Evolutionary conservation across 2,329 filamentous ascomycete species (phyloP).

Genomic region (Aureobasidium sp.): DNA sequence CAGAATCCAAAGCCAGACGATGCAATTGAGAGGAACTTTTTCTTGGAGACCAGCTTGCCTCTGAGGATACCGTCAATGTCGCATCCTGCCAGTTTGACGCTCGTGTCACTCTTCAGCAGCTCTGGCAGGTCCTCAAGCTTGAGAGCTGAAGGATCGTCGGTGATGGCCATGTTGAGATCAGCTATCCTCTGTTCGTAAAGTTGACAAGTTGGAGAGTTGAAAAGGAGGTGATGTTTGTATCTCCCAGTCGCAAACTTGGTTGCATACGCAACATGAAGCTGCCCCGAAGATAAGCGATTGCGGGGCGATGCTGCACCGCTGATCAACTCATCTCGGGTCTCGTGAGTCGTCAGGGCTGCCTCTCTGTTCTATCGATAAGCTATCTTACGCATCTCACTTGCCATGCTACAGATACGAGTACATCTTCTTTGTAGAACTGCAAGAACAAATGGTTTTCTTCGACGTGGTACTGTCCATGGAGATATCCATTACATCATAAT

Average conservation of each 20-base stretch:
- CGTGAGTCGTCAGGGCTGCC: neutral
- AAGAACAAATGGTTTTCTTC: neutral
- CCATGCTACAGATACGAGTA: neutral
- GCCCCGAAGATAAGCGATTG: slow-evolving; percentile 8
- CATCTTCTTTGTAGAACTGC: neutral
- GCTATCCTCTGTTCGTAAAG: neutral
- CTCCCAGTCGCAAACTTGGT: neutral
- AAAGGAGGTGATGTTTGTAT: neutral
- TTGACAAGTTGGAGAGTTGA: neutral
- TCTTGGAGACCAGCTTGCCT: slow-evolving; percentile 86
- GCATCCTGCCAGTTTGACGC: slow-evolving; percentile 80
- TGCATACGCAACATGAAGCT: neutral
- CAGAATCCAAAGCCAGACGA: slow-evolving; percentile 83
- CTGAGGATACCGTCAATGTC: slow-evolving; percentile 83
- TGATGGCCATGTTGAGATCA: slow-evolving; percentile 26
- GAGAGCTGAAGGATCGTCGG: slow-evolving; percentile 35
- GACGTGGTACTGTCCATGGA: neutral
- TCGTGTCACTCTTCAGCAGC: slow-evolving; percentile 62
- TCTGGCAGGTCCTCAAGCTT: slow-evolving; percentile 59
- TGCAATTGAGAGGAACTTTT: slow-evolving; percentile 83
- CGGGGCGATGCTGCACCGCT: neutral
- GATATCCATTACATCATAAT: slow-evolving; percentile 2
- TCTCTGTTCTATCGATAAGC: neutral
- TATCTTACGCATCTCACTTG: neutral
- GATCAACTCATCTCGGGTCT: neutral